Base-by-base conservation (phyloP, 2,329 filamentous ascomycete genomes). In the Fusarium sp. region DNA sequence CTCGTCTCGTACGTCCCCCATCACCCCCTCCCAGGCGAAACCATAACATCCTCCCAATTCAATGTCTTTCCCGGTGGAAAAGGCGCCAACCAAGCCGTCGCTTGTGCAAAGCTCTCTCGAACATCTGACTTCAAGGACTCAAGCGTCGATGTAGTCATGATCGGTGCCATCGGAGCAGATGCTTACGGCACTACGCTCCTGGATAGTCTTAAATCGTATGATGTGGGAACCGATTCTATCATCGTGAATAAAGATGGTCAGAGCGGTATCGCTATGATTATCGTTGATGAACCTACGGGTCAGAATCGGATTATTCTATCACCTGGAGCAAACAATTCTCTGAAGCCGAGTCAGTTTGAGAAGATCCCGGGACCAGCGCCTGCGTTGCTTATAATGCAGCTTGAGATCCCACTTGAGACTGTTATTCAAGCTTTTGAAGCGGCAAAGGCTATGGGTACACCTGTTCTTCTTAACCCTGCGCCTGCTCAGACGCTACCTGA, bases 41-140 rank as follows among this genome's bases (percentile, higher is more conserved):
- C 95, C 3, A 86, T 98, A 54, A 94, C 92, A 2, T 88, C 93
- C 43, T 89, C 84, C 69, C 89, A 88, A 14, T 97, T 97, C 82
- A 86, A 87, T 77, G 93, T 91, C 34, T 94, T 92, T 40, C 90
- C 92, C 20, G 96, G 95, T 72, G 95, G 96, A 59, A 98, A 98
- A 82, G 95, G 95, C 66, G 94, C 94, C 63, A 98, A 98, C 83
- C 95, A 98, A 83, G 94, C 94, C 57, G 92, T 97, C 59, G 93
- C 94, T 16, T 94, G 92, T 80, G 92, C 90, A 45, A 92, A 94
- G 67, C 88, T 97, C 50, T 95, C 93, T 1, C 87, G 91, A 46
- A 76, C 85, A 18, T 72, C 76, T 40, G 66, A 77, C 54, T 69
- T 79, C 43, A 66, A 75, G 42, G 76, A 85, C 30, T 73, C 80